Base-by-base conservation (phyloP, 306 rosid species). In the Rosa persica region DNA sequence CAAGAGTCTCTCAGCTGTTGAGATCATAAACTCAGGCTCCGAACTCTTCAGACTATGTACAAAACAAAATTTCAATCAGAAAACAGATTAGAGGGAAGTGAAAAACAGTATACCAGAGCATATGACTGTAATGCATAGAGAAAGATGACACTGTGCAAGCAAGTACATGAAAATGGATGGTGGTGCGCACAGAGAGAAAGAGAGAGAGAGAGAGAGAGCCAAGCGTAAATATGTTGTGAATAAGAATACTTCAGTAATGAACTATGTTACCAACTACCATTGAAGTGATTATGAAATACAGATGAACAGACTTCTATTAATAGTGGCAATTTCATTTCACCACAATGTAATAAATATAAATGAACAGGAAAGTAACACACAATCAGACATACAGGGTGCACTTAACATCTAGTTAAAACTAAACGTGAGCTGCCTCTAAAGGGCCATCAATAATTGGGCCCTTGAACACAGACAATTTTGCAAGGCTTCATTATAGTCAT, bases 1-100 rank as follows among this genome's bases (percentile, higher is more conserved):
- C 88, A 93, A 72, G 70, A 95, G 97, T 84, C 99, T 95, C 90
- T 87, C 99, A 49, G 99, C 96, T 72, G 99, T 93, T 79, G 98
- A 74, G 79, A 95, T 90, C 73, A 95, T 92, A 79, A 95, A 87
- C 87, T 95, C 98, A 70, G 98, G 98, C 82, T 95, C 98, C 44
- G 98, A 92, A 86, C 87, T 88, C 83, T 82, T 88, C 79, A 92
- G 81, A 67, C 99, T 95, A 87, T 83, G 74, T 80, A 71, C 79
- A 44, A 75, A 84, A 67, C 62, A 42, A 82, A 64, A 73, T n/a
- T 66, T 73, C 47, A 62, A 73, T 79, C 82, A 62, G 82, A 85
- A 76, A 82, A 71, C 2, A 27, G 57, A 81, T 5, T 6, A 43
- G 34, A 43, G 22, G 27, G 6, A 27, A 70, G 15, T 9, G 57